A percentile compares a stretch with the other conserved stretches of the same genome.
These are phyloP conservation scores for Trichoderma cornu-damae DNA, from an alignment of 2,329 filamentous ascomycete species.

Conservation along the genomic window DNA sequence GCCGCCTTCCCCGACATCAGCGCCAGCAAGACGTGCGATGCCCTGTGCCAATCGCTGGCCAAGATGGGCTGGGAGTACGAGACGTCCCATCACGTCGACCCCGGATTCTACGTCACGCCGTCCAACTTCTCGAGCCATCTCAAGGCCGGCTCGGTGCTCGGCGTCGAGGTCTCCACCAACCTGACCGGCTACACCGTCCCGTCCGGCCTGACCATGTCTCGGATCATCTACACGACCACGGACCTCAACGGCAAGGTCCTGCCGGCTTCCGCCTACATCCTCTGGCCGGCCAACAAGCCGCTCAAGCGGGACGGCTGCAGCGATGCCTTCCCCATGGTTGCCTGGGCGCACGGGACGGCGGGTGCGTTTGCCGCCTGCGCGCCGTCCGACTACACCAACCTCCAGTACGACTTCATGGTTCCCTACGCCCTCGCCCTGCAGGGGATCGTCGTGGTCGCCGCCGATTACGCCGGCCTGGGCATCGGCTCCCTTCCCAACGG, in stretches of 20 bases:
- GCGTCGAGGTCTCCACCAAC: background rate
- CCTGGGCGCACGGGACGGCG: background rate
- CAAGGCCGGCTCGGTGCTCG: background rate
- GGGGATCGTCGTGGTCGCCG: background rate
- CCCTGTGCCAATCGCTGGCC: background rate
- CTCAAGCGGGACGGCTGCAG: no score
- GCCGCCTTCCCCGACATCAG: no score
- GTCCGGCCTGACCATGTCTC: background rate
- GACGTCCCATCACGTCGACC: background rate
- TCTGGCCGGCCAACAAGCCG: background rate
- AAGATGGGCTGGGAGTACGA: background rate
- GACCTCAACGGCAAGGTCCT: background rate
- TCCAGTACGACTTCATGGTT: background rate
- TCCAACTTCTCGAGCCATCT: background rate
- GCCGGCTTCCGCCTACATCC: background rate
- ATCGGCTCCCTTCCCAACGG: background rate
- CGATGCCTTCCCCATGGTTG: background rate
- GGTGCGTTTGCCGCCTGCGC: background rate
- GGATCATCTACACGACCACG: background rate
- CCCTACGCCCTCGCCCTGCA: background rate
- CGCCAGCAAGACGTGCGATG: background rate
- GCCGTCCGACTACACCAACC: background rate
- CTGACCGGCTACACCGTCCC: background rate
- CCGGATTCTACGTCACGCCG: background rate
- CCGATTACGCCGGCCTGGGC: background rate